Evolutionary conservation across 1,284 basidiomycete genomes (phyloP).

Genomic region (Ceratobasidium theobromae): DNA sequence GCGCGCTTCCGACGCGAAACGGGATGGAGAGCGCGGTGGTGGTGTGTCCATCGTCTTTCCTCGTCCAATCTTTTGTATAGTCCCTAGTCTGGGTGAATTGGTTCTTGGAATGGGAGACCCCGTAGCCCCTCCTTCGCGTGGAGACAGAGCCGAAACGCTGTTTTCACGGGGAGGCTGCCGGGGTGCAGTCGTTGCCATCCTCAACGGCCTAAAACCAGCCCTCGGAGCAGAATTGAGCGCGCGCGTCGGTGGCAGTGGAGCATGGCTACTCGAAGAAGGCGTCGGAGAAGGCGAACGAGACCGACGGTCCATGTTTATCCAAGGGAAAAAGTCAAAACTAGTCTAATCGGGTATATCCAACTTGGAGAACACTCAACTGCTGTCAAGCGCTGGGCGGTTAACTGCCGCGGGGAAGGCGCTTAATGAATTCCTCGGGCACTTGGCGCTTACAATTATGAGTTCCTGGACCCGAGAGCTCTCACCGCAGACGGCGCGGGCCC

Average conservation of each 20-base stretch:
- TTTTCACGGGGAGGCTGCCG: conserved; percentile 1
- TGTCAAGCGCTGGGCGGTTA: no score
- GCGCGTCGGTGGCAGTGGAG: not conserved
- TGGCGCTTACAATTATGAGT: not conserved
- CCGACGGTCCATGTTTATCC: not conserved
- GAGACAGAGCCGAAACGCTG: not conserved
- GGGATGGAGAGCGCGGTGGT: not conserved
- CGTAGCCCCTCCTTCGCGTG: not conserved
- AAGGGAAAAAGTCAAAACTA: not conserved
- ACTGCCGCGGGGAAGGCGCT: no score
- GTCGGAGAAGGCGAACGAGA: conserved; percentile 19
- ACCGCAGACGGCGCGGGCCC: no score
- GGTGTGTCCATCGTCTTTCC: conserved; percentile 20
- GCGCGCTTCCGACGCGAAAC: not conserved
- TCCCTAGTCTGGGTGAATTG: conserved; percentile 21
- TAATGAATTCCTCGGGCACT: no score
- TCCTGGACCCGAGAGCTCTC: no score
- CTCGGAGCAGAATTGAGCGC: conserved; percentile 6
- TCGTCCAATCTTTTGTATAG: conserved; percentile 28
- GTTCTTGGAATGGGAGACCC: not conserved
- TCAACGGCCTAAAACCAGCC: conserved; percentile 7
- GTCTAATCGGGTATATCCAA: not conserved
- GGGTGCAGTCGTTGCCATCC: conserved; percentile 11
- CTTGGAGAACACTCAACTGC: no score
- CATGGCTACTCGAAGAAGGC: not conserved